Base-by-base conservation (phyloP, 768 basidiomycete genomes). In the Hortiboletus campestris region DNA sequence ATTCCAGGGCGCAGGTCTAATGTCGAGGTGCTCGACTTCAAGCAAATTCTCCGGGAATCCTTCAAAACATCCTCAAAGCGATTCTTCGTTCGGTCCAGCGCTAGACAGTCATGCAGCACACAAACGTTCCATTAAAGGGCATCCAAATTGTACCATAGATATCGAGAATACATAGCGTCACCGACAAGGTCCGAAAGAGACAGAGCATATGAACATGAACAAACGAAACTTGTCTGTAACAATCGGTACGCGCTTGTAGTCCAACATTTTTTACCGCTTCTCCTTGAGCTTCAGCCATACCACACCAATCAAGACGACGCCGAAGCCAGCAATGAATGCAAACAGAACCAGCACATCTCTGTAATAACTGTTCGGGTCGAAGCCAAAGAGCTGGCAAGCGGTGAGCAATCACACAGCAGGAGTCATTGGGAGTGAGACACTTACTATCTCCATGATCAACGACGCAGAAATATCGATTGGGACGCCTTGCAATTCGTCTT, bases 311-410 rank as follows among this genome's bases (percentile, higher is more conserved):
- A 95, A 83, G 4, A 81, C 71, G 9, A 87, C 44, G 0, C 81
- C 89, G 62, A 93, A 93, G 2, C 86, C 92, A 1, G 83, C 86
- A 52, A 94, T 89, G 67, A 87, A 97, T 0, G 82, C 94, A 61
- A 94, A 93, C 49, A 92, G 67, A 42, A 96, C 86, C 28, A 97
- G 76, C 7, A 97, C 89, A 65, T 96, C 91, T 49, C 94, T 79
- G 67, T 96, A 97, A 68, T 95, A 98, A 60, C 89, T 86, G 59
- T 83, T 82, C 47, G 76, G 62, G 17, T 84, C 83, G 65, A 98
- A 98, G 1, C 94, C 95, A 67, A 97, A 98, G 20, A 97, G 79
- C 83, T 91, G 48, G 19, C 6, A 16, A 2, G 13, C 11, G 19
- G 34, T 55, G 36, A 46, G 55, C 17, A 41, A 55, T n/a, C 8